Conservation (phyloP, 768 basidiomycete species). For the Infundibulicybe gibba region DNA sequence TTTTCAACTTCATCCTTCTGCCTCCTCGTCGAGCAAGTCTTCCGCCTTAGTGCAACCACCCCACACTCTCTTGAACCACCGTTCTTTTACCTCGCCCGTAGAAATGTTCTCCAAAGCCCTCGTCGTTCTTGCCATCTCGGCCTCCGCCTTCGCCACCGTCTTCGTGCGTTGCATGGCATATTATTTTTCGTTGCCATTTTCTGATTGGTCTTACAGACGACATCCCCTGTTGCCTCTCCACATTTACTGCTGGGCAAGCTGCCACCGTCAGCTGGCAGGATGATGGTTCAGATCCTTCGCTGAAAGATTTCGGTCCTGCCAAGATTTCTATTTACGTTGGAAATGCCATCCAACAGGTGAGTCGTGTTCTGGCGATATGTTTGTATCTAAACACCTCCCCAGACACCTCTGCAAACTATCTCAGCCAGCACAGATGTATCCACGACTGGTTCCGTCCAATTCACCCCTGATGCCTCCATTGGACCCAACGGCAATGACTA, state of each 20-base stretch:
- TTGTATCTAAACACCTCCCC: not conserved
- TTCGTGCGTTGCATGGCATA: conserved; percentile 23
- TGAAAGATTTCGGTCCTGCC: conserved; percentile 47
- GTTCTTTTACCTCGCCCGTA: not conserved
- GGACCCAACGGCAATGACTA: conserved; percentile 57
- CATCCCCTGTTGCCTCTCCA: conserved; percentile 43
- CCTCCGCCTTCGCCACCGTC: conserved; percentile 40
- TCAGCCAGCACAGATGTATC: conserved; percentile 48
- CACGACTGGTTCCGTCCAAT: conserved; percentile 36
- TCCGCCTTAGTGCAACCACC: not conserved
- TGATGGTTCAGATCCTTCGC: conserved; percentile 38
- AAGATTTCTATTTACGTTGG: conserved; percentile 62
- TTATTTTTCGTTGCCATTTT: not conserved
- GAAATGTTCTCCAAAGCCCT: conserved; percentile 36
- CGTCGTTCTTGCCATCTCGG: conserved; percentile 34
- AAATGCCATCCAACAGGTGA: conserved; percentile 58
- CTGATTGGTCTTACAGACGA: conserved; percentile 40
- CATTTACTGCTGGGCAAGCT: conserved; percentile 45
- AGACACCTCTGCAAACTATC: conserved; percentile 59
- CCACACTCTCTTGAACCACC: conserved; percentile 6
- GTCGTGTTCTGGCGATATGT: conserved; percentile 1
- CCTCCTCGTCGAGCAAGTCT: no score
- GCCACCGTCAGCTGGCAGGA: conserved; percentile 61
- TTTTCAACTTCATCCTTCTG: no score
- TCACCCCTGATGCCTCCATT: conserved; percentile 46